These are phyloP conservation scores for Starmerella stigmatis DNA, from an alignment of 805 yeast genomes.

Conservation along the genomic window DNA sequence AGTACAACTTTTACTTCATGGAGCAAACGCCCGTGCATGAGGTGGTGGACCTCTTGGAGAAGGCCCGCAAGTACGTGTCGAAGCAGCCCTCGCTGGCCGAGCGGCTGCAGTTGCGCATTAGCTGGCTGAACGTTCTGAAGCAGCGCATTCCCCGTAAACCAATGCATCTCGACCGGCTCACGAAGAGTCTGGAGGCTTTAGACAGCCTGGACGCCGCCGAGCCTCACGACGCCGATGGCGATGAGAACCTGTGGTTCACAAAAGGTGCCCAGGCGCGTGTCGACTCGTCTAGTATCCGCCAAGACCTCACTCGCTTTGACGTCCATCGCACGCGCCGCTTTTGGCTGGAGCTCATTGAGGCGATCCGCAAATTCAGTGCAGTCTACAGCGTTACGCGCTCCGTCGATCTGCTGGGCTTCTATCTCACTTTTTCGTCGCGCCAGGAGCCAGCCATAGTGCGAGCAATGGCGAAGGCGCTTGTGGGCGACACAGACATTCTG, in stretches of 20 bases:
- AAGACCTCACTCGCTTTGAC: background rate
- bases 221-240: background rate
- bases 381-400: conserved; percentile 22
- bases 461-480: conserved; percentile 23
- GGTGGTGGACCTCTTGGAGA: conserved; percentile 23
- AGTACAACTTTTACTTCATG: conserved; percentile 44
- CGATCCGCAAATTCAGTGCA: conserved; percentile 16
- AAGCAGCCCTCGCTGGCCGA: conserved; percentile 54
- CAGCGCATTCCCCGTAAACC: conserved; percentile 18
- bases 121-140: conserved; percentile 25
- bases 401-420: conserved; percentile 28
- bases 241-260: conserved; percentile 7
- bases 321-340: conserved; percentile 21
- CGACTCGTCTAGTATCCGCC: conserved; percentile 13
- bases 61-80: conserved; percentile 31
- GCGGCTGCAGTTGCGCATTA: conserved; percentile 19
- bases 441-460: conserved; percentile 26
- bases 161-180: conserved; percentile 14
- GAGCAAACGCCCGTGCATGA: conserved; percentile 20
- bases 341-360: conserved; percentile 18
- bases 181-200: conserved; percentile 8
- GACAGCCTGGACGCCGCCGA: background rate
- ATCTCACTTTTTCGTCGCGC: conserved; percentile 26
- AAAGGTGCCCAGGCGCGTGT: conserved; percentile 14
- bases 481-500: conserved; percentile 15